A percentile compares a stretch with the other conserved stretches of the same genome.
Evolutionary conservation across 169 alveolate genomes (phyloP).

Genomic region (Plasmodium falciparum): DNA sequence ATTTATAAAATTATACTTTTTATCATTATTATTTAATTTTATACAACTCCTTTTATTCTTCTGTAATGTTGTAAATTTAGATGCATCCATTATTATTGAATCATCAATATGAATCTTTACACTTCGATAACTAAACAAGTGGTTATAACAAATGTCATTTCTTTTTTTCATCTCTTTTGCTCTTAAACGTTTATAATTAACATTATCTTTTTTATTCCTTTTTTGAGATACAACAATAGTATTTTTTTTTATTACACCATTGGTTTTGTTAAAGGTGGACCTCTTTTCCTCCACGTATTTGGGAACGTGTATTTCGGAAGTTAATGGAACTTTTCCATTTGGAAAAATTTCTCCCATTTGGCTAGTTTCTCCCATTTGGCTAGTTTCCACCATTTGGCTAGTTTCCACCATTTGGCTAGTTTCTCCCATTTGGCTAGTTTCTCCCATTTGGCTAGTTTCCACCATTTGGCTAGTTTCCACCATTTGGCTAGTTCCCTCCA

Average conservation of each 20-base stretch:
- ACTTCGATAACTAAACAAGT: slow-evolving; percentile 45
- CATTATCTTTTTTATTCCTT: neutral
- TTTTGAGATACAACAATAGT: too few relatives aligned
- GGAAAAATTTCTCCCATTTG: too few relatives aligned
- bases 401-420: too few relatives aligned
- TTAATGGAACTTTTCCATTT: too few relatives aligned
- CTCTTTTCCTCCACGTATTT: neutral
- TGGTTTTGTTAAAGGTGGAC: too few relatives aligned
- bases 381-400: too few relatives aligned
- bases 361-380: too few relatives aligned
- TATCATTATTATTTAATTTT: slow-evolving; percentile 1
- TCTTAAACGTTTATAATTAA: neutral
- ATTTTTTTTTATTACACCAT: too few relatives aligned
- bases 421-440: too few relatives aligned
- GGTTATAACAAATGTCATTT: slow-evolving; percentile 29
- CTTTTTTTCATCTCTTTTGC: slow-evolving; percentile 21
- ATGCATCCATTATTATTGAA: slow-evolving; percentile 34
- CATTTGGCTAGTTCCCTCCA: too few relatives aligned
- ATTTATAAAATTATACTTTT: slow-evolving; percentile 36
- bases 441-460: too few relatives aligned
- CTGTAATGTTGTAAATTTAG: slow-evolving; percentile 33
- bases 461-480: too few relatives aligned
- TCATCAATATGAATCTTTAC: slow-evolving; percentile 33
- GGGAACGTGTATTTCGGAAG: neutral
- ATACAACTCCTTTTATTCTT: slow-evolving; percentile 43